phyloP scores from a whole-genome alignment of 768 basidiomycete species.

The Boletus tylopilopsis region DNA sequence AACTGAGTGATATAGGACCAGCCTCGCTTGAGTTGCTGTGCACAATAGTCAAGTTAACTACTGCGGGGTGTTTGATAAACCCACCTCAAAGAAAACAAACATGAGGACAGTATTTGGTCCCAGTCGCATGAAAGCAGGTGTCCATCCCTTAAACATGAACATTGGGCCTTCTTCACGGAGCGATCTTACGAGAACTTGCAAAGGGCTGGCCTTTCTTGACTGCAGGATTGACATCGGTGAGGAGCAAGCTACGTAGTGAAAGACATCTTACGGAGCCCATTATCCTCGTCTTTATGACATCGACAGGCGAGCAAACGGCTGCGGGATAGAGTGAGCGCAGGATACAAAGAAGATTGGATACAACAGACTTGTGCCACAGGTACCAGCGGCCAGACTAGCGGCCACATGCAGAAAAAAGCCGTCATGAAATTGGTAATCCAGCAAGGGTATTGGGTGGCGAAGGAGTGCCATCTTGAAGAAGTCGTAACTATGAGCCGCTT shows the following conservation, averaged over 20 bases:
- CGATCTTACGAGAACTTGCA: conserved; percentile 54
- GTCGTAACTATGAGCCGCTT: conserved; percentile 54
- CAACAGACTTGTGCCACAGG: conserved; percentile 70
- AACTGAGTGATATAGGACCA: conserved; percentile 37
- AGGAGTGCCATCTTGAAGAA: conserved; percentile 65
- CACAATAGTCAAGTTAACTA: conserved; percentile 5
- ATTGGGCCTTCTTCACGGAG: conserved; percentile 68
- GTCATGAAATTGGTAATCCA: conserved; percentile 61
- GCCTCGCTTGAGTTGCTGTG: conserved; percentile 66
- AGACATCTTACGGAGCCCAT: conserved; percentile 63
- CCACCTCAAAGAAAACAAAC: conserved; percentile 82
- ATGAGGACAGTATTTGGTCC: conserved; percentile 82
- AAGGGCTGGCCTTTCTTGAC: conserved; percentile 47
- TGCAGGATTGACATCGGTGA: conserved; percentile 24
- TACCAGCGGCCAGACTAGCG: conserved; percentile 67
- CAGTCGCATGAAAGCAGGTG: conserved; percentile 79
- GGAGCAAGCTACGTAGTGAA: not conserved
- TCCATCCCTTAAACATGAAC: conserved; percentile 88
- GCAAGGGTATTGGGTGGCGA: conserved; percentile 46
- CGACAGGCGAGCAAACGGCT: conserved; percentile 79
- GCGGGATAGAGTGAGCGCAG: conserved; percentile 3
- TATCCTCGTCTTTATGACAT: conserved; percentile 71
- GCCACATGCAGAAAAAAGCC: conserved; percentile 62
- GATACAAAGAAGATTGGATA: not conserved
- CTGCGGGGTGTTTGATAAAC: conserved; percentile 5